Evolutionary conservation across 208 protist genomes (phyloP).

Genomic region (Crithidia expoeki): DNA sequence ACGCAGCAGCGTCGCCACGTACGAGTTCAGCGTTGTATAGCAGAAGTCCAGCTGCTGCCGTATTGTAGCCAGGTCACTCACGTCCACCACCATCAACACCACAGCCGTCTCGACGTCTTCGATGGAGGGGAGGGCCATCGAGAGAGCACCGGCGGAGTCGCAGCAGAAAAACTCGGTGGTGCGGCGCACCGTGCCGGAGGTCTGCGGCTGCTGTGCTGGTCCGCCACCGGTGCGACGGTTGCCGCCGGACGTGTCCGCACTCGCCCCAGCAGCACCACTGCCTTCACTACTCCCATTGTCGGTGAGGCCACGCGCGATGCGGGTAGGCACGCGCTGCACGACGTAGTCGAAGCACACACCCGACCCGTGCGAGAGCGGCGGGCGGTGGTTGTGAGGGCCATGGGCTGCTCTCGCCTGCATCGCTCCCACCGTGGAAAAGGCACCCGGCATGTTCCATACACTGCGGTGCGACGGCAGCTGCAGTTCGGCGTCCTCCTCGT

Average conservation of each 20-base stretch:
- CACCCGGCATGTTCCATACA: slow-evolving; percentile 19
- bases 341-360: slow-evolving; percentile 78
- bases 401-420: slow-evolving; percentile 5
- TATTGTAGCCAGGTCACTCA: slow-evolving; percentile 51
- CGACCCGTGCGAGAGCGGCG: slow-evolving; percentile 49
- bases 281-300: neutral
- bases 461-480: neutral
- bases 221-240: slow-evolving; percentile 6
- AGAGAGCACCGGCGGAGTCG: slow-evolving; percentile 74
- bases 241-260: neutral
- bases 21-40: slow-evolving; percentile 51
- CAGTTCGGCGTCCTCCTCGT: slow-evolving; percentile 17
- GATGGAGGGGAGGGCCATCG: slow-evolving; percentile 71
- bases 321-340: slow-evolving; percentile 53
- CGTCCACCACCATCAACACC: slow-evolving; percentile 80
- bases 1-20: slow-evolving; percentile 58
- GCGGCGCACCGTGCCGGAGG: slow-evolving; percentile 24
- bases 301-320: slow-evolving; percentile 2
- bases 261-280: neutral
- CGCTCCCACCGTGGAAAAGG: slow-evolving; percentile 17
- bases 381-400: slow-evolving; percentile 17
- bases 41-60: slow-evolving; percentile 60
- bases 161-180: slow-evolving; percentile 87
- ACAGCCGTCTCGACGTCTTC: slow-evolving; percentile 63
- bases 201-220: neutral